Evolutionary conservation across 495 filamentous ascomycete genomes (phyloP).

Genomic region (Melanomma pulvis-pyrius): DNA sequence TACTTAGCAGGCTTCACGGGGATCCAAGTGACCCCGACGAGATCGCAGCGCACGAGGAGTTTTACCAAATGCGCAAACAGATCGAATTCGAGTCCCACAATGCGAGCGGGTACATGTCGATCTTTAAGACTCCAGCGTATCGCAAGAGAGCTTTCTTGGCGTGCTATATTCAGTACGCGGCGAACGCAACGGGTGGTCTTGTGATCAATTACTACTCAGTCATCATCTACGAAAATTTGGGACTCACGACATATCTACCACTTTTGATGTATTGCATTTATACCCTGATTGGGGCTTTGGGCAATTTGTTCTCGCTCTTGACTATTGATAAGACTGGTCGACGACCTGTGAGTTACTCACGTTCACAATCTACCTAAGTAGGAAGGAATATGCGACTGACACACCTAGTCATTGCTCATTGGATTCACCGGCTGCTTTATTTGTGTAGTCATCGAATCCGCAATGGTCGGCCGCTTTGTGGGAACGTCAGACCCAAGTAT

Average conservation of each 20-base stretch:
- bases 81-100: conserved; percentile 36
- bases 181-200: conserved; percentile 36
- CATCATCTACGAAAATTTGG: conserved; percentile 38
- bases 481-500: conserved; percentile 13
- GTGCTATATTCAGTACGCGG: conserved; percentile 37
- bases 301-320: conserved; percentile 37
- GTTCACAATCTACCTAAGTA: neutral
- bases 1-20: conserved; percentile 49
- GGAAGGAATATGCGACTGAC: neutral
- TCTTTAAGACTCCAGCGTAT: conserved; percentile 31
- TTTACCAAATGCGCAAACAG: conserved; percentile 36
- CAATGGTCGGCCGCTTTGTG: conserved; percentile 38
- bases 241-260: conserved; percentile 30
- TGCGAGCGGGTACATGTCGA: conserved; percentile 33
- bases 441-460: conserved; percentile 38
- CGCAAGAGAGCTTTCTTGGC: conserved; percentile 39
- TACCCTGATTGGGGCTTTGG: conserved; percentile 39
- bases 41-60: conserved; percentile 37
- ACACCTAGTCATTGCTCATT: conserved; percentile 31
- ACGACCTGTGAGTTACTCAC: conserved; percentile 28
- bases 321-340: conserved; percentile 39
- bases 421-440: conserved; percentile 38
- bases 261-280: conserved; percentile 38
- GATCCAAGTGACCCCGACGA: conserved; percentile 25
- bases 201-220: conserved; percentile 38